phyloP scores from a whole-genome alignment of 2,329 filamentous ascomycete genomes.

The Penicillium expansum region DNA sequence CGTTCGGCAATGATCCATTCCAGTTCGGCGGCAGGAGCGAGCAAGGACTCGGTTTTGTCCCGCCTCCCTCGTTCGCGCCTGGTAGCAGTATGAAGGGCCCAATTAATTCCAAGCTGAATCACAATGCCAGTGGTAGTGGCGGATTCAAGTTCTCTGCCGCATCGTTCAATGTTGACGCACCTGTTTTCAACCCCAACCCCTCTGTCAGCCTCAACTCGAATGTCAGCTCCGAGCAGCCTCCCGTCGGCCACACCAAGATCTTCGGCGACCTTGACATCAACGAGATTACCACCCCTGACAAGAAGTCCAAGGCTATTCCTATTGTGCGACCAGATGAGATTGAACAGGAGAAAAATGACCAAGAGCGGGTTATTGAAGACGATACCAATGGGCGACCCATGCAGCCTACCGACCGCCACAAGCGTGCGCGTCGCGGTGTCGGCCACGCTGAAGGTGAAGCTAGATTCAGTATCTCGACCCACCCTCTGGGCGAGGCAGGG shows the following conservation, averaged over 20 bases:
- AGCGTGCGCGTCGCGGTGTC: slow-evolving; percentile 66
- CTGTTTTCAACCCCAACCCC: slow-evolving; percentile 74
- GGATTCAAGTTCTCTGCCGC: slow-evolving; percentile 65
- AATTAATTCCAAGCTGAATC: slow-evolving; percentile 13
- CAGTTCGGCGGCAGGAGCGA: slow-evolving; percentile 36
- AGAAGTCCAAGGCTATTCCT: slow-evolving; percentile 78
- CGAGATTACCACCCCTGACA: slow-evolving; percentile 63
- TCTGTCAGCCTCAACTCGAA: slow-evolving; percentile 33
- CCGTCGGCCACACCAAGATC: slow-evolving; percentile 47
- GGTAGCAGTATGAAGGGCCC: slow-evolving; percentile 15
- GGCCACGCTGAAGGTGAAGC: slow-evolving; percentile 71
- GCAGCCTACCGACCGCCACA: slow-evolving; percentile 65
- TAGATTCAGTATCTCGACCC: slow-evolving; percentile 61
- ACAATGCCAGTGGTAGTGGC: slow-evolving; percentile 22
- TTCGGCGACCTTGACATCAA: slow-evolving; percentile 66
- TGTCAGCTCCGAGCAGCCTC: slow-evolving; percentile 21
- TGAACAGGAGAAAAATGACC: slow-evolving; percentile 41
- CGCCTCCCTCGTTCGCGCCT: slow-evolving; percentile 70
- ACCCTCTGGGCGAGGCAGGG: slow-evolving; percentile 33
- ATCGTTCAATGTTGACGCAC: slow-evolving; percentile 73
- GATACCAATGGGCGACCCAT: slow-evolving; percentile 61
- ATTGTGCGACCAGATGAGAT: slow-evolving; percentile 66
- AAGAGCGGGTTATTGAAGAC: slow-evolving; percentile 43
- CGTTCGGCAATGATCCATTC: slow-evolving; percentile 46
- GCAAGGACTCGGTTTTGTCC: slow-evolving; percentile 44